These are phyloP conservation scores for Termitomyces heimii DNA, from an alignment of 768 basidiomycete species.

Conservation along the genomic window DNA sequence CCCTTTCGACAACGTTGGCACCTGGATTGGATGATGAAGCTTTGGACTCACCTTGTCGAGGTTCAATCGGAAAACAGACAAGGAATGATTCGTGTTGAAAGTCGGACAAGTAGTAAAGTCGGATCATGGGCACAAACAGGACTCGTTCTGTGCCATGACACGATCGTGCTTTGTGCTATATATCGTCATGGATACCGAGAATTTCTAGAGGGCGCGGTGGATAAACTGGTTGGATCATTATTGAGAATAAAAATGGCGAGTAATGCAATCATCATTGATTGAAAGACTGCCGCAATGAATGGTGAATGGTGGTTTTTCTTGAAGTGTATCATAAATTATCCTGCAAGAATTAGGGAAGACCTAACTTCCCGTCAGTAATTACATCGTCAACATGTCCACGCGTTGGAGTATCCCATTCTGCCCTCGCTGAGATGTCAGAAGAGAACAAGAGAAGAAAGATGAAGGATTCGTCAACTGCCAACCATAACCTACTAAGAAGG, in stretches of 20 bases:
- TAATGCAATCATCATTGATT: not conserved
- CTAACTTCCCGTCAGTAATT: not conserved
- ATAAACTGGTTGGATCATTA: not conserved
- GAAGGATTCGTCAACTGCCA: not conserved
- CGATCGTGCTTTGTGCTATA: not conserved
- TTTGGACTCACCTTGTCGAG: not conserved
- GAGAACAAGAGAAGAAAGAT: not conserved
- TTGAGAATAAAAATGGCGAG: not conserved
- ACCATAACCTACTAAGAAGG: not conserved
- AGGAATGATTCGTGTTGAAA: not conserved
- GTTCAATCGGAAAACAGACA: not conserved
- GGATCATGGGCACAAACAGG: not conserved
- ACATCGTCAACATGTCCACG: constrained; percentile 42
- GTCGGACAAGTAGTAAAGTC: not conserved
- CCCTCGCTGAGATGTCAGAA: constrained; percentile 25
- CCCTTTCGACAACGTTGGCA: not conserved
- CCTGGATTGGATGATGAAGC: not conserved
- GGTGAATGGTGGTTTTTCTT: not conserved
- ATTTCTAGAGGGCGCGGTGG: not conserved
- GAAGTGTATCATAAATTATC: not conserved
- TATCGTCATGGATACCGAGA: not conserved
- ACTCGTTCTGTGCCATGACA: not conserved
- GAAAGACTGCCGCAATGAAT: not conserved
- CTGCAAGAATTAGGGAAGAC: not conserved
- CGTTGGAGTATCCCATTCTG: constrained; percentile 30